Percentiles rank a stretch among this genome's conserved stretches.
Evolutionary conservation across 139 green algal species (phyloP).

Genomic region (Edaphochlamys debaryana): DNA sequence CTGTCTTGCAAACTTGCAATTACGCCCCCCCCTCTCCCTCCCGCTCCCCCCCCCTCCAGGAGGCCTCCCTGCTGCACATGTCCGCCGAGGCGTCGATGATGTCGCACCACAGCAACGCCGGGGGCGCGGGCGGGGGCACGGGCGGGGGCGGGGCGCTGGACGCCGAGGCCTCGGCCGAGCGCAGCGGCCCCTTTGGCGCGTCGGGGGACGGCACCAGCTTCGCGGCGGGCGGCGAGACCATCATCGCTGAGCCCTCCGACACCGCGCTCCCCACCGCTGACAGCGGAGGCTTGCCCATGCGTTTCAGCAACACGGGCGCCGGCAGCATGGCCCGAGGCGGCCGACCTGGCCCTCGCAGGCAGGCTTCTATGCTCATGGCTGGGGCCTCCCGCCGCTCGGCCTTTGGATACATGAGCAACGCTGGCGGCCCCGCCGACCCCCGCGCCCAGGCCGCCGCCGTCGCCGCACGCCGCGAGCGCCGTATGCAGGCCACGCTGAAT

Average conservation of each 20-base stretch:
- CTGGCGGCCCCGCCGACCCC: no score
- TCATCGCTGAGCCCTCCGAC: not conserved
- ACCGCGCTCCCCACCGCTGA: no score
- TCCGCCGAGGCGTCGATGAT: slow-evolving; percentile 1
- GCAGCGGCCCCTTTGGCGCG: no score
- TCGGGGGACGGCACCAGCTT: no score
- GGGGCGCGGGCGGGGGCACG: not conserved
- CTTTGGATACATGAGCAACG: no score
- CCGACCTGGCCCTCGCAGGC: not conserved
- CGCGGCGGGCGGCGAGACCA: not conserved
- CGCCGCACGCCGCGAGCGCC: no score
- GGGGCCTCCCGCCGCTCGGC: not conserved
- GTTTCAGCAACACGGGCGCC: no score
- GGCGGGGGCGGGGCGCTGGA: not conserved
- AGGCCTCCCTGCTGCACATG: not conserved
- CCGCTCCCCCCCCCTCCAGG: no score
- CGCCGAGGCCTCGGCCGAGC: not conserved
- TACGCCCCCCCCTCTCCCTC: no score
- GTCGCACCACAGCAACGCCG: not conserved
- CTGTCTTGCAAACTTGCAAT: no score
- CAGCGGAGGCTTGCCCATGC: no score
- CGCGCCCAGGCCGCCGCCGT: no score
- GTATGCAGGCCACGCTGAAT: not conserved
- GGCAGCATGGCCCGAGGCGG: not conserved
- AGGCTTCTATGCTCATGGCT: not conserved